phyloP scores from a whole-genome alignment of 352 stramenopile species.

The Aphanomyces stellatus region DNA sequence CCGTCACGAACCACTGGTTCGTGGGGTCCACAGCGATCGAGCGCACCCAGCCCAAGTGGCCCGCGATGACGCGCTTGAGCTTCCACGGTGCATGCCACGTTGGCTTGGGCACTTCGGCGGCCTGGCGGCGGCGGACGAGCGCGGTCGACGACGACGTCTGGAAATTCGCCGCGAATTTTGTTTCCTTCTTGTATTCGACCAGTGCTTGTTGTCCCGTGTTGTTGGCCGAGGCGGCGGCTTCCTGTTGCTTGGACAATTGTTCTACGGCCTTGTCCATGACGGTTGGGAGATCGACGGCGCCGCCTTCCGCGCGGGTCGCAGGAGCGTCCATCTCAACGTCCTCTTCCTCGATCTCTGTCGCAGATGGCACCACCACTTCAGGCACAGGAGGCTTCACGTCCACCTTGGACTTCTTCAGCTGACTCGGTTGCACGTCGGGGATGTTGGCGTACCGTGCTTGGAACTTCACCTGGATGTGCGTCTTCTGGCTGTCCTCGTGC shows the following conservation, averaged over 20 bases:
- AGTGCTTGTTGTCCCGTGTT: background rate
- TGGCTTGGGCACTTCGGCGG: conserved; percentile 89
- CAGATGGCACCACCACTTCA: background rate
- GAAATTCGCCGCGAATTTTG: conserved; percentile 11
- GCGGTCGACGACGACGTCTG: conserved; percentile 22
- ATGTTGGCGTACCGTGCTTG: conserved; percentile 15
- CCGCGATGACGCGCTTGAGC: conserved; percentile 93
- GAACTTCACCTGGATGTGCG: conserved; percentile 21
- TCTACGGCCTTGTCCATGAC: conserved; percentile 6
- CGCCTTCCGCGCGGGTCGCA: background rate
- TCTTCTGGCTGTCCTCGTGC: conserved; percentile 11
- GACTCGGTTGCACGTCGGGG: conserved; percentile 15
- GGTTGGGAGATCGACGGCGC: background rate
- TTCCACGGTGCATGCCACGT: conserved; percentile 99
- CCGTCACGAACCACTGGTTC: conserved; percentile 98
- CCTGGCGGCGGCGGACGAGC: conserved; percentile 59
- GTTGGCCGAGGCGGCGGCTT: background rate
- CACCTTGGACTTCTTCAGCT: conserved; percentile 18
- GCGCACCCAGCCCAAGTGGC: conserved; percentile 95
- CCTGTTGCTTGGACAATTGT: conserved; percentile 5
- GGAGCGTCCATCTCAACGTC: background rate
- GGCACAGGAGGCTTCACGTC: background rate
- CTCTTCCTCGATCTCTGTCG: background rate
- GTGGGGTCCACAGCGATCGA: conserved; percentile 96
- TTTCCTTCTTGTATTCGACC: conserved; percentile 20